These are phyloP conservation scores for Monosporozyma servazzii DNA, from an alignment of 805 yeast species.

Conservation along the genomic window DNA sequence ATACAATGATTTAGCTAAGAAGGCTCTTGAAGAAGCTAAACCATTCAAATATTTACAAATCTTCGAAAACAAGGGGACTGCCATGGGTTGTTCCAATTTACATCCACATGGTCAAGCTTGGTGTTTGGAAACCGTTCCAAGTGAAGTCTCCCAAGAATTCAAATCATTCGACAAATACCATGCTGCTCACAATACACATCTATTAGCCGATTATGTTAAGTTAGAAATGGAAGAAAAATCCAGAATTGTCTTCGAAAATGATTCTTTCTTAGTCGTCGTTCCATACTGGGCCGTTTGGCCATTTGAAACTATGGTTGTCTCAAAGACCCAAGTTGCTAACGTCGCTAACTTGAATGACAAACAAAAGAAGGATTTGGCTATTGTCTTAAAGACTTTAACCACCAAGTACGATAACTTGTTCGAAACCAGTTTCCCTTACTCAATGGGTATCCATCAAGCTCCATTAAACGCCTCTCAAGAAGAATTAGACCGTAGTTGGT, in stretches of 20 bases:
- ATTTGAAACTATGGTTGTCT: conserved; percentile 55
- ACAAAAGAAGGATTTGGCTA: conserved; percentile 49
- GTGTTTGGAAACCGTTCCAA: conserved; percentile 58
- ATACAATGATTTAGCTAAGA: conserved; percentile 36
- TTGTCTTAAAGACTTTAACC: conserved; percentile 43
- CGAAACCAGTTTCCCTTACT: conserved; percentile 62
- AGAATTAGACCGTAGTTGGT: conserved; percentile 40
- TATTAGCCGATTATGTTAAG: conserved; percentile 54
- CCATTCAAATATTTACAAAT: conserved; percentile 57
- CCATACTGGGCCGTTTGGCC: conserved; percentile 86
- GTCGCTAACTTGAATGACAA: conserved; percentile 38
- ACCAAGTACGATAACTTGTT: conserved; percentile 63
- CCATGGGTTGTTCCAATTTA: conserved; percentile 77
- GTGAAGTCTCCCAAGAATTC: conserved; percentile 55
- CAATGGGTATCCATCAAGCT: conserved; percentile 77
- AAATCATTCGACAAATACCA: conserved; percentile 41
- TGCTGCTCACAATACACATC: conserved; percentile 36
- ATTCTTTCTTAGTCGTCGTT: conserved; percentile 55
- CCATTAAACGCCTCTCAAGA: conserved; percentile 42
- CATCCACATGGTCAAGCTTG: conserved; percentile 83
- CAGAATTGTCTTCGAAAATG: conserved; percentile 52
- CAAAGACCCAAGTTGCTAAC: conserved; percentile 47
- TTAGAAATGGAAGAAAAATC: conserved; percentile 42
- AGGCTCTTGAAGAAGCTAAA: conserved; percentile 29
- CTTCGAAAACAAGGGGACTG: conserved; percentile 69